Base-by-base conservation (phyloP, 176 grass and related monocot genomes). In the Hordeum marinum region DNA sequence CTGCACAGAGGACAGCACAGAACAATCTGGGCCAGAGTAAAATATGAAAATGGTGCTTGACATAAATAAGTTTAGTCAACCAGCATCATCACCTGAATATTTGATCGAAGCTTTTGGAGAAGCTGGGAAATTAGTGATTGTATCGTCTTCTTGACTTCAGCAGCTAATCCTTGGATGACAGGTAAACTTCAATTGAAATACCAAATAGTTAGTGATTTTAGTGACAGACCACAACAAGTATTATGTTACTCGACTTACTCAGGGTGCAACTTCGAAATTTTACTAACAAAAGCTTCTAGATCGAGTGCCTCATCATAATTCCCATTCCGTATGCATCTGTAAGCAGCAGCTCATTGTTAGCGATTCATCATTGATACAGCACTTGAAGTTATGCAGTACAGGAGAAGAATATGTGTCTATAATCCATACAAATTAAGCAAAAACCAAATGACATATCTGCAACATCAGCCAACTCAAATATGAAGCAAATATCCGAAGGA, bases 301-400 rank as follows among this genome's bases (percentile, higher is more conserved):
- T 99, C 94, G 89, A 99, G 97, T 63, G 94, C 97, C 80, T 99
- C 97, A 24, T 96, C 97, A 91, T 99, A 99, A 77, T 96, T 99
- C n/a, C 93, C 93, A 87, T 98, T 98, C 15, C 96, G 80, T 94
- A 99, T 99, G 76, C 90, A 94, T 84, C 97, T 99, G 89, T 65
- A 72, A 64, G 82, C 1, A 82, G 40, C 67, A 90, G 36, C 18
- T 58, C 39, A 23, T 58, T 87, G 63, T 34, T 45, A 40, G n/a
- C 2, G 14, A 75, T 75, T 81, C 37, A 85, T 70, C 10, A 69
- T 63, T 20, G 54, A n/a, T 69, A 84, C 21, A 60, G 34, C 68
- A 64, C 4, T 26, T 70, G 26, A 85, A 76, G 80, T 40, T 41
- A 87, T 54, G 11, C 31, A 57, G 63, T 39, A 84, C 43, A 35